Evolutionary conservation across 768 basidiomycete genomes (phyloP), one percentile per base, ranked within the genome.

Genomic region (Lactarius sp.): DNA sequence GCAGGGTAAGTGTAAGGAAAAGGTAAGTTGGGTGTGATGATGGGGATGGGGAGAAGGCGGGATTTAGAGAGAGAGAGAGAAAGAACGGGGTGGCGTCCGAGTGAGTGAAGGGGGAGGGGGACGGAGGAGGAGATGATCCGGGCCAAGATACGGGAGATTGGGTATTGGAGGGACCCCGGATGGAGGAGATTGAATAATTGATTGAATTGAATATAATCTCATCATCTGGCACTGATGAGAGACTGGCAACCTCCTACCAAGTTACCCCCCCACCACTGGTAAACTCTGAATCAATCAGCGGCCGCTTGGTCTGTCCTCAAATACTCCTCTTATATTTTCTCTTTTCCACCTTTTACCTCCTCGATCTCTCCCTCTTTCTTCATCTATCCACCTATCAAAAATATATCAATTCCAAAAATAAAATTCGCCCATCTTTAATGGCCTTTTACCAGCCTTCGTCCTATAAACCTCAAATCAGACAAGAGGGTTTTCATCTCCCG

Each of bases 401-500:
- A 61, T 22, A 39, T 34, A 52, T n/a, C 3, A 47, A 13, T 42
- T 36, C 16, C 27, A 34, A 61, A 41, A 44, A 54, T 41, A 51
- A 52, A 33, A n/a, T 51, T 49, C 22, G 14, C 59, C 44, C 44
- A 64, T 68, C 61, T 54, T 69, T 63, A 63, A 64, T 76, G 68
- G 78, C 76, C 74, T 78, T 76, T 72, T 74, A 72, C 51, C 67
- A 70, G 33, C 46, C 75, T 50, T 69, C 72, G 58, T 68, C 77
- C 46, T 82, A 81, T 77, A 83, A 84, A 70, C 81, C 83, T 16
- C 82, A 83, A 66, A 75, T 89, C 67, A 78, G 87, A 64, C 85
- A 87, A 71, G 85, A 90, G 75, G 89, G 90, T 69, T 91, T 91
- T 73, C 85, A 88, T 66, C 69, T 85, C 41, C 81, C 83, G 22